Base-by-base conservation (phyloP, 345 rosid genomes). In the Gossypium thurberi region DNA sequence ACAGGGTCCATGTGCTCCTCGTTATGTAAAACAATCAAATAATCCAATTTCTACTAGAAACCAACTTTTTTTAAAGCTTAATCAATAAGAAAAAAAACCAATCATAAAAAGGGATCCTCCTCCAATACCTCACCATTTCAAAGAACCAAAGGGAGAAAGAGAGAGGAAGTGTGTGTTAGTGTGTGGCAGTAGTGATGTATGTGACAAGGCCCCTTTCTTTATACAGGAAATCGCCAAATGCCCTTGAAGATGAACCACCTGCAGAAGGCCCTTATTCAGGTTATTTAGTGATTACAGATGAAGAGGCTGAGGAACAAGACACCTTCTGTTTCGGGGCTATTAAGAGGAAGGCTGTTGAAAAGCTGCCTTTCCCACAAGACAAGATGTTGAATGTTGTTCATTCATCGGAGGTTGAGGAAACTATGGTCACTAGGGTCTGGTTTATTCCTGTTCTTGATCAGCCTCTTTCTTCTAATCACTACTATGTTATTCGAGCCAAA, bases 371-470 rank as follows among this genome's bases (percentile, higher is more conserved):
- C 42, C 96, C 92, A 74, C 88, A 86, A 8, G 92, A 90, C 85
- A 87, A 80, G 84, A 69, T 87, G 23, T 55, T 92, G 44, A 81
- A 73, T 44, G 81, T 87, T 52, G 76, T 84, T 76, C 88, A 88
- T 77, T 75, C 79, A 17, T 79, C 85, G 6, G 86, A 85, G 33
- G 60, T 62, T 42, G 76, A 84, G 71, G 90, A 87, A 33, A 71
- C 76, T 37, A 44, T 79, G 10, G 81, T 73, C 52, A 83, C 79
- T 40, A 85, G 84, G 77, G 84, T 84, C 61, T 85, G 86, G 89
- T 90, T 92, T 74, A 71, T 88, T 68, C 93, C 89, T 0, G 91
- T 88, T 80, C 87, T 92, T 20, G 93, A 88, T 73, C 85, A 83
- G 71, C 90, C 96, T 18, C 73, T 88, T 6, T 88, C 93, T 8